Base-by-base conservation (phyloP, 1,139 yeast species). In the Fermentozyma sake region DNA sequence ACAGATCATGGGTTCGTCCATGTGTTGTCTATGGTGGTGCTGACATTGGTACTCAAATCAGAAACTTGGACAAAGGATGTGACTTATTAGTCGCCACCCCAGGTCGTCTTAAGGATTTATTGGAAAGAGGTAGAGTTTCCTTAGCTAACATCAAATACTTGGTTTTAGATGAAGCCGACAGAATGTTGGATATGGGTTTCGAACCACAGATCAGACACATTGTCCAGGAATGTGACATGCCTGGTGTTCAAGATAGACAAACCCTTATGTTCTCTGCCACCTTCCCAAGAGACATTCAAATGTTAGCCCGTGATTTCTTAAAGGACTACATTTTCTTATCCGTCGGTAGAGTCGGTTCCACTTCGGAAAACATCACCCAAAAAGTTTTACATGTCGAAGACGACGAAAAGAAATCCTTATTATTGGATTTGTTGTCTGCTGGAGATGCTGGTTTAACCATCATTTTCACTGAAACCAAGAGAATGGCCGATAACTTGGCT, bases 131-230 rank as follows among this genome's bases (percentile, higher is more conserved):
- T 52, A 73, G 79, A 53, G 85, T 91, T 44, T 87, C 96, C 24
- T 72, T 91, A 52, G 73, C 77, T 43, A 86, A 85, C 67, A 87
- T 91, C 64, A 86, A 84, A 62, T 91, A 86, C 65, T 75, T 91
- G 58, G 97, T 91, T 28, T 74, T 91, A 44, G 98, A 91, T 66
- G 98, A 91, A 74, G 98, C 98, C 55, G 98, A 91, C 68, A 85
- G 98, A 73, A 91, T 91, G 98, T 79, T 91, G 68, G 98, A 91
- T 79, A 91, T 91, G 98, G 98, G 98, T 74, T 91, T 91, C 68
- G 98, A 91, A 72, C 97, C 97, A 42, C 98, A 91, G 73, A 91
- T 91, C 56, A 85, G 98, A 76, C 85, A 89, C 58, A 89, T 91
- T 55, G 98, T 91, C 38, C 95, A 91, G 65, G 95, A 84, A 46